A percentile compares a stretch with the other conserved stretches of the same genome.
phyloP scores from a whole-genome alignment of 2,329 filamentous ascomycete species.

The Ampelomyces quisqualis region DNA sequence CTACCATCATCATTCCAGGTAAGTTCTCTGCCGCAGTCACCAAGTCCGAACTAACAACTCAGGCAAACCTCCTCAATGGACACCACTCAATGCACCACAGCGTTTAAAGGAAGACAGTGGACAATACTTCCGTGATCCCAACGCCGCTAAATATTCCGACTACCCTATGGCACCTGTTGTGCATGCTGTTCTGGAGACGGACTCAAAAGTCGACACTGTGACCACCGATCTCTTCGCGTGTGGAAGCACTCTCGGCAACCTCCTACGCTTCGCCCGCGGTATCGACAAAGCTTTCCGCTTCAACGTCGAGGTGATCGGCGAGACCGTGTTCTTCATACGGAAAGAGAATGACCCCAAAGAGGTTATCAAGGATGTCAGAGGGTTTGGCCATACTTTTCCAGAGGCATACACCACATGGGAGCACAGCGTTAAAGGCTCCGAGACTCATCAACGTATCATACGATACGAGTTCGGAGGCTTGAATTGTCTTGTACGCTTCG shows the following conservation, averaged over 20 bases:
- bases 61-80: conserved; percentile 57
- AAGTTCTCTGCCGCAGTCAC: conserved; percentile 1
- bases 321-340: conserved; percentile 64
- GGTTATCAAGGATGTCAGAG: conserved; percentile 56
- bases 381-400: conserved; percentile 67
- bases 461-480: conserved; percentile 59
- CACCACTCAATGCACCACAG: conserved; percentile 40
- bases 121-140: conserved; percentile 56
- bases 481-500: conserved; percentile 56
- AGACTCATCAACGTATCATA: conserved; percentile 63
- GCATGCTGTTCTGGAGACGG: conserved; percentile 44
- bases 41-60: conserved; percentile 3
- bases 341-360: conserved; percentile 62
- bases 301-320: conserved; percentile 56
- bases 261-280: conserved; percentile 57
- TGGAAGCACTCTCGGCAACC: conserved; percentile 61
- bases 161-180: conserved; percentile 57
- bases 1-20: conserved; percentile 44
- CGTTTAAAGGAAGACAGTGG: conserved; percentile 51
- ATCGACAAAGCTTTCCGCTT: conserved; percentile 58
- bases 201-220: conserved; percentile 40
- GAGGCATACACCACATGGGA: conserved; percentile 68
- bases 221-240: conserved; percentile 61
- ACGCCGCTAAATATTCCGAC: conserved; percentile 52
- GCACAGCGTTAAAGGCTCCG: conserved; percentile 54